A percentile compares a stretch with the other conserved stretches of the same genome.
Evolutionary conservation across 2,329 filamentous ascomycete genomes (phyloP).

Genomic region (Fusarium graminum): DNA sequence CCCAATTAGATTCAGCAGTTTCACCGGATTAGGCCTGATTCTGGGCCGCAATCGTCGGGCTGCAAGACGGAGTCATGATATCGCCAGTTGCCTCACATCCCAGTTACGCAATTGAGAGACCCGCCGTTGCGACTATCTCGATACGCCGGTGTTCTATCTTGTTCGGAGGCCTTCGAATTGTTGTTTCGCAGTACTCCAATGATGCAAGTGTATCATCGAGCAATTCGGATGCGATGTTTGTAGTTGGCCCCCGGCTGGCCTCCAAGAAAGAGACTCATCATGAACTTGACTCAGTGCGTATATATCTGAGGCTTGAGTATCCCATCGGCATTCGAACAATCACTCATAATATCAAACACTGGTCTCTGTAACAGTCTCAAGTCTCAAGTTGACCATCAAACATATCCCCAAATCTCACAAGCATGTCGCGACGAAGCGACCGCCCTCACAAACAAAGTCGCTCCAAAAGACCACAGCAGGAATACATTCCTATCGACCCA

Average conservation of each 20-base stretch:
- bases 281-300: neutral
- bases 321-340: neutral
- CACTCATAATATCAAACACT: rapidly evolving
- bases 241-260: constrained; percentile 25
- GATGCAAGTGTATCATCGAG: neutral
- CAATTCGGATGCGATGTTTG: neutral
- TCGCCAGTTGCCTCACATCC: constrained; percentile 3
- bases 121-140: neutral
- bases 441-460: constrained; percentile 28
- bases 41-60: constrained; percentile 33
- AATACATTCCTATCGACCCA: constrained; percentile 33
- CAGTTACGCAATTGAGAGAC: constrained; percentile 1
- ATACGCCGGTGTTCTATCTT: neutral
- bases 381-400: rapidly evolving
- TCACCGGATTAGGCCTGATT: constrained; percentile 9
- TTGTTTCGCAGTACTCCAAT: neutral
- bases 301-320: constrained; percentile 5
- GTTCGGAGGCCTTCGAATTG: neutral
- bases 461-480: constrained; percentile 27
- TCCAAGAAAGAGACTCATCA: constrained; percentile 1
- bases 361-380: too few relatives aligned
- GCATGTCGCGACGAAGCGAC: constrained; percentile 37
- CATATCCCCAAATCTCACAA: neutral
- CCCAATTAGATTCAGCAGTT: neutral
- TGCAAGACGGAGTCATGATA: constrained; percentile 27